Evolutionary conservation across 2,329 filamentous ascomycete genomes (phyloP), one percentile per base, ranked within the genome.

Genomic region (Ceratocystis diversiconidia): DNA sequence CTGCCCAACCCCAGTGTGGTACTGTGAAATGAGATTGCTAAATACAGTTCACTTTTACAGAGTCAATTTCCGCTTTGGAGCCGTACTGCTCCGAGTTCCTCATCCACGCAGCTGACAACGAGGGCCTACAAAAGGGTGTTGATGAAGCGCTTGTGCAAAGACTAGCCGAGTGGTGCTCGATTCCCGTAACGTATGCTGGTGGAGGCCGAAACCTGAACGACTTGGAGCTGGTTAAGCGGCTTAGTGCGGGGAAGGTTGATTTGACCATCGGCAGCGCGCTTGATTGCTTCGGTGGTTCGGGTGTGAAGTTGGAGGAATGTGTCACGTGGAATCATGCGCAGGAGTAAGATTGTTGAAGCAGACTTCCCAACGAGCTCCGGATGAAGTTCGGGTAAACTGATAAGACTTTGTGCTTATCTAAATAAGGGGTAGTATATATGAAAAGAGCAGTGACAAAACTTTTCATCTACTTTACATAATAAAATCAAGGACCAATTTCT

Each of bases 71-170:
- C 66, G 78, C 83, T 50, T 82, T 97, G 28, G 90, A 96, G 72
- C 91, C 91, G 5, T 94, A 94, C 76, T 97, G 94, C 78, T 90
- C 89, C 68, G 94, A 99, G 75, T 97, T 99, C 73, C 82, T 99
- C 64, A 94, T 99, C 72, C 94, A 99, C 74, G 94, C 94, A 17
- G 94, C 94, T 52, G 94, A 99, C 75, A 94, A 96, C 69, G 94
- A 99, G 76, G 94, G 94, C 12, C 79, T 97, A 55, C 94, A 97
- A 74, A 83, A 85, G 71, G 94, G 94, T 60, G 89, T 99, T 69
- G 94, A 99, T 71, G 87, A 94, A 74, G 82, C 87, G 70, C 81
- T 99, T 12, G 90, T 99, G 7, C 76, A 80, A 70, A 84, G 80
- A 69, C 78, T 99, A 63, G 85, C 90, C 1, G 78, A 86, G 69